A percentile compares a stretch with the other conserved stretches of the same genome.
phyloP scores from a whole-genome alignment of 148 eudicot genomes.

The Polygonum aviculare region DNA sequence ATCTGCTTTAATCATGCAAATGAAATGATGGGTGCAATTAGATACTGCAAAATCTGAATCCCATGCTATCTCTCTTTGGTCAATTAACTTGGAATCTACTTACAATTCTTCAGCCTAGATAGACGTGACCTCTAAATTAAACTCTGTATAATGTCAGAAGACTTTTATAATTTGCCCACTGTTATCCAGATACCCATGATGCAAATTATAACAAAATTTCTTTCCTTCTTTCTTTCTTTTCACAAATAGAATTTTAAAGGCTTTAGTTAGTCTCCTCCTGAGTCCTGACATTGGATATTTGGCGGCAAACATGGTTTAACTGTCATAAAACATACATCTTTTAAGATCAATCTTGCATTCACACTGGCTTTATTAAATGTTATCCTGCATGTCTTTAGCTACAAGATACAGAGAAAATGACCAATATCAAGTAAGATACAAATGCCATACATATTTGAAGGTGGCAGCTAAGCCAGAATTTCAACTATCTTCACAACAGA shows the following conservation, averaged over 20 bases:
- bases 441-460: background rate
- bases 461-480: background rate
- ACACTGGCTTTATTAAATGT: background rate
- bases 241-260: too few relatives aligned
- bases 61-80: background rate
- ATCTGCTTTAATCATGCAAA: background rate
- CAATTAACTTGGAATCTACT: background rate
- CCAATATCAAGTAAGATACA: background rate
- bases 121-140: too few relatives aligned
- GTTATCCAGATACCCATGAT: too few relatives aligned
- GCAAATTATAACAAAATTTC: too few relatives aligned
- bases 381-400: background rate
- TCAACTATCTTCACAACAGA: conserved; percentile 30
- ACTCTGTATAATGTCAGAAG: too few relatives aligned
- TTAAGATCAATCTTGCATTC: background rate
- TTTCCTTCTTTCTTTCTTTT: too few relatives aligned
- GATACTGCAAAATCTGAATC: background rate
- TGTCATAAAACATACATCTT: background rate
- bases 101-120: background rate
- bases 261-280: background rate
- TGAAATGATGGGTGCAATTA: background rate
- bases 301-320: background rate
- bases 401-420: background rate
- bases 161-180: too few relatives aligned
- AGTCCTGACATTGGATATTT: background rate